These are phyloP conservation scores for Helianthus tuberosus DNA, from an alignment of 129 eudicot species.

Conservation along the genomic window DNA sequence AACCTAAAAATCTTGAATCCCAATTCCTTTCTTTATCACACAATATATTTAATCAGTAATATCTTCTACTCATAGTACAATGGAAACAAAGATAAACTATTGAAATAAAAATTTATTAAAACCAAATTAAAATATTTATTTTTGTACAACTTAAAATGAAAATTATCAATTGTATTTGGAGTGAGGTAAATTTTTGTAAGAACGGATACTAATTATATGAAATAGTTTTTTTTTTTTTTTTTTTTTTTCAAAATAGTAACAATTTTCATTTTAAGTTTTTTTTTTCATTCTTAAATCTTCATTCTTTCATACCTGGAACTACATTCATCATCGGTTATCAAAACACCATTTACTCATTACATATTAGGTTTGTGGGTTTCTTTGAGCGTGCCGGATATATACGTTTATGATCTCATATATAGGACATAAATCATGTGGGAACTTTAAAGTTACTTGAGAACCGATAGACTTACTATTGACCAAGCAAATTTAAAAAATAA, in stretches of 20 bases:
- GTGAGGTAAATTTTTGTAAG: too few relatives aligned
- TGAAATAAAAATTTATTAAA: background rate
- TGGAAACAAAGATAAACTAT: background rate
- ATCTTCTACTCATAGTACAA: background rate
- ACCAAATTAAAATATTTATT: background rate
- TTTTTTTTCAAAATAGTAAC: too few relatives aligned
- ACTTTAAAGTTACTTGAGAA: too few relatives aligned
- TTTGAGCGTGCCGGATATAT: background rate
- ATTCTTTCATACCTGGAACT: too few relatives aligned
- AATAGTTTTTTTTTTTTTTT: too few relatives aligned
- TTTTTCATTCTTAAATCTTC: too few relatives aligned
- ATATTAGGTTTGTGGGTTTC: background rate
- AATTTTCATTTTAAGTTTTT: too few relatives aligned
- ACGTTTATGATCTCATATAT: background rate
- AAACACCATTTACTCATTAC: background rate
- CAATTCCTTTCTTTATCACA: background rate
- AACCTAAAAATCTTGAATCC: slow-evolving; percentile 16
- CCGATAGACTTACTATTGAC: too few relatives aligned
- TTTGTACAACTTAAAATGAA: background rate
- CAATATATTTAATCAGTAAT: background rate
- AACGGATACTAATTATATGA: too few relatives aligned
- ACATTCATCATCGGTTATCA: too few relatives aligned
- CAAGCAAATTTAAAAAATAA: too few relatives aligned
- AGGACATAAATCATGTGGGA: too few relatives aligned
- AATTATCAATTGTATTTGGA: background rate